phyloP scores from a whole-genome alignment of 2,329 filamentous ascomycete species.

The Colletotrichum phormii region DNA sequence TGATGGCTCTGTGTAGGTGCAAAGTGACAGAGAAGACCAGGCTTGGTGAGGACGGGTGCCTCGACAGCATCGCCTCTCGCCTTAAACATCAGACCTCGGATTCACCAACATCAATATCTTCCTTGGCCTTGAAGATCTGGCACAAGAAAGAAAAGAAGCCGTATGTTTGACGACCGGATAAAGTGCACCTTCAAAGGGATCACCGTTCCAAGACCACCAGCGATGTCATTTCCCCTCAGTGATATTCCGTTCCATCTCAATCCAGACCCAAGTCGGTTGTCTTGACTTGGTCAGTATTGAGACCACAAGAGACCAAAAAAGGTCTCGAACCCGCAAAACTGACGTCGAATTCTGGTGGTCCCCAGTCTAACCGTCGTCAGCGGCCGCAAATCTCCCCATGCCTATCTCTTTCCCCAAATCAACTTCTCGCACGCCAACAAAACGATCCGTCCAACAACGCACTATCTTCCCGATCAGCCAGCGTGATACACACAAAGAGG shows the following conservation, averaged over 20 bases:
- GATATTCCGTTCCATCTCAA: neutral
- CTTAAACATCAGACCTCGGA: neutral
- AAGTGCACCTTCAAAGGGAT: neutral
- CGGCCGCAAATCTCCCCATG: slow-evolving; percentile 3
- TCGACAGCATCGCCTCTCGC: neutral
- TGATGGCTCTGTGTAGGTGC: neutral
- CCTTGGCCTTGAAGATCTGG: neutral
- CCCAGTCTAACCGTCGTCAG: neutral
- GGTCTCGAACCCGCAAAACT: slow-evolving; percentile 5
- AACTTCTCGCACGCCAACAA: neutral
- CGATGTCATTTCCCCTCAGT: slow-evolving; percentile 1
- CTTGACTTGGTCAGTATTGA: neutral
- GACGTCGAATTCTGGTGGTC: slow-evolving; percentile 7
- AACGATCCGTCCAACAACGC: neutral
- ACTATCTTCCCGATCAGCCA: neutral
- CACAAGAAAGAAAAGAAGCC: neutral
- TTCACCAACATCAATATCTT: neutral
- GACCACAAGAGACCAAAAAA: neutral
- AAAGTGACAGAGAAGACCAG: neutral
- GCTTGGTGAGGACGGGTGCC: neutral
- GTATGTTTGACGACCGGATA: too few species aligned
- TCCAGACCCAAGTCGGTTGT: neutral
- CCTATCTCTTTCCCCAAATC: neutral
- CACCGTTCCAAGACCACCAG: neutral
- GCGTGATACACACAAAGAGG: neutral